Conservation (phyloP, 1,284 basidiomycete genomes). For the Neonothopanus nambi region DNA sequence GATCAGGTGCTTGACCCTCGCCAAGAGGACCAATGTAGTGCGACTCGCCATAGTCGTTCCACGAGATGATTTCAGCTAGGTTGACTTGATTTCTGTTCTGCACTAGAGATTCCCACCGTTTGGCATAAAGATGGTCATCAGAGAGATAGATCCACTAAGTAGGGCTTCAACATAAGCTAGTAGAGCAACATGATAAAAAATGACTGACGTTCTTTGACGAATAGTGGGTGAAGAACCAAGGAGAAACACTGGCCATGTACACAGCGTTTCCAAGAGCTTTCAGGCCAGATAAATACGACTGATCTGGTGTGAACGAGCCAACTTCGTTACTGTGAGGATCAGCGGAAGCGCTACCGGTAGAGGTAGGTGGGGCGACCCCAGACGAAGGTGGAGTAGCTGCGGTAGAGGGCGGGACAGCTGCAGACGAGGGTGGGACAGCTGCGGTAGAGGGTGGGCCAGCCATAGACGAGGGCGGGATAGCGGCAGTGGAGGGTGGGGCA, state of each 20-base stretch:
- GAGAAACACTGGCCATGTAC: slow-evolving; percentile 46
- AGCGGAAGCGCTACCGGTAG: too few species aligned
- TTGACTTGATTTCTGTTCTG: slow-evolving; percentile 39
- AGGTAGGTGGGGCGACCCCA: too few species aligned
- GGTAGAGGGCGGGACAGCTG: too few species aligned
- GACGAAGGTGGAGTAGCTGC: too few species aligned
- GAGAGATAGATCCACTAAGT: slow-evolving; percentile 58
- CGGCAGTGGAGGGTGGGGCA: too few species aligned
- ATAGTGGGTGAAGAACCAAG: slow-evolving; percentile 84
- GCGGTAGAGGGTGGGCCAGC: too few species aligned
- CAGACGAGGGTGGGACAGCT: too few species aligned
- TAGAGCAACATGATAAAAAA: background rate
- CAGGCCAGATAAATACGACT: too few species aligned
- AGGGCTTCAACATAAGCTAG: background rate
- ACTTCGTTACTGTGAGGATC: too few species aligned
- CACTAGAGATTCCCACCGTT: slow-evolving; percentile 76
- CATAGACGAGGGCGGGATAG: too few species aligned
- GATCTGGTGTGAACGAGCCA: too few species aligned
- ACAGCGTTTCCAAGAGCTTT: slow-evolving; percentile 29
- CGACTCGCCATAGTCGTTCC: slow-evolving; percentile 62
- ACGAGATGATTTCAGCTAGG: slow-evolving; percentile 60
- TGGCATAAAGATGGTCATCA: slow-evolving; percentile 73
- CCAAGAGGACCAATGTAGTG: slow-evolving; percentile 57
- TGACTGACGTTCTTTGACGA: slow-evolving; percentile 74
- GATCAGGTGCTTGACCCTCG: slow-evolving; percentile 29